These are phyloP conservation scores for Pythium brachiatum DNA, from an alignment of 352 stramenopile genomes.

Conservation along the genomic window DNA sequence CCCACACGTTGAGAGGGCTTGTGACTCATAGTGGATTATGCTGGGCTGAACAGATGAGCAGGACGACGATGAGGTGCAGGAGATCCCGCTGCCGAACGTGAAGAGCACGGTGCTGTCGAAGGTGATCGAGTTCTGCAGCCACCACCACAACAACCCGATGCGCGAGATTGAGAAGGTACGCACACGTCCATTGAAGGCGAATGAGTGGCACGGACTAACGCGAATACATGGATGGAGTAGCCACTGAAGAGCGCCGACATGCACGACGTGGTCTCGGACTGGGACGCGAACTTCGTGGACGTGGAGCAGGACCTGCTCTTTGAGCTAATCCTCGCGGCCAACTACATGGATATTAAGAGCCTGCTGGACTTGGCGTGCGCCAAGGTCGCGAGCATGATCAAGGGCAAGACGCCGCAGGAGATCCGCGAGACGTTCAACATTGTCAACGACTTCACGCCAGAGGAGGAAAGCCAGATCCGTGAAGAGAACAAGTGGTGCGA, in stretches of 20 bases:
- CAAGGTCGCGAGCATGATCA: conserved; percentile 94
- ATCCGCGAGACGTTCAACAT: conserved; percentile 99
- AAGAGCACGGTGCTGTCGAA: conserved; percentile 96
- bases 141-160: conserved; percentile 98
- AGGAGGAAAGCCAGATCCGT: conserved; percentile 98
- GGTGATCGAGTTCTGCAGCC: conserved; percentile 96
- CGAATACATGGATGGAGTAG: conserved; percentile 26
- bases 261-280: conserved; percentile 99
- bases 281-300: conserved; percentile 99
- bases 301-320: conserved; percentile 99
- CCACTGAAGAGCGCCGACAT: conserved; percentile 98
- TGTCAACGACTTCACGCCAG: conserved; percentile 99
- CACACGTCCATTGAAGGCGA: not conserved
- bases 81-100: conserved; percentile 98
- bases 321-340: conserved; percentile 99
- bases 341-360: conserved; percentile 99
- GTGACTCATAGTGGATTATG: not conserved
- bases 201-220: conserved; percentile 9
- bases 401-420: conserved; percentile 98
- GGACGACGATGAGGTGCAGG: conserved; percentile 93
- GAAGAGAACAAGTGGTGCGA: conserved; percentile 99
- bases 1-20: not conserved
- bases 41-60: conserved; percentile 76
- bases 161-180: conserved; percentile 98
- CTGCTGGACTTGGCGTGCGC: conserved; percentile 89